A percentile compares a stretch with the other conserved stretches of the same genome.
These are phyloP conservation scores for Posidonia australis DNA, from an alignment of 106 monocot species.

Conservation along the genomic window DNA sequence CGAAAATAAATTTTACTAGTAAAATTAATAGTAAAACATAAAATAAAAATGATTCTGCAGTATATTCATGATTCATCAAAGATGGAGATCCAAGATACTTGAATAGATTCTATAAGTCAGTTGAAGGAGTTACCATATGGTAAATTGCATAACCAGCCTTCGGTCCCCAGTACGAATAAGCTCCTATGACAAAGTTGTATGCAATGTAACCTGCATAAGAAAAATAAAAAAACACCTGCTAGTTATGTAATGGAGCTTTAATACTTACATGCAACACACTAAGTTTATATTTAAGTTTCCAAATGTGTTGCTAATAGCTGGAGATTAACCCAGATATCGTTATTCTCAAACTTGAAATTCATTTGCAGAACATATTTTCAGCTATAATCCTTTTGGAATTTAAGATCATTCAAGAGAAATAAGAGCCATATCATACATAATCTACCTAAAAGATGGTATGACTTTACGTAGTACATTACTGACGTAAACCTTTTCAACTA, in stretches of 20 bases:
- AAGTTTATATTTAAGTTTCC: neutral
- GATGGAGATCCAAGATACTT: neutral
- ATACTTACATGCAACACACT: neutral
- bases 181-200: slow-evolving; percentile 96
- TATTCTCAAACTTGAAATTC: too few species aligned
- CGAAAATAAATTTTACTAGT: too few species aligned
- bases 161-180: slow-evolving; percentile 99
- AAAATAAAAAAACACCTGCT: neutral
- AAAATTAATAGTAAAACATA: too few species aligned
- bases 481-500: slow-evolving; percentile 73
- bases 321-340: too few species aligned
- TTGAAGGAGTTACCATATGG: slow-evolving; percentile 57
- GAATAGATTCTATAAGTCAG: neutral
- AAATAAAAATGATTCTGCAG: too few species aligned
- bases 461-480: slow-evolving; percentile 80
- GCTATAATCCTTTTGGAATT: too few species aligned
- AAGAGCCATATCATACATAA: too few species aligned
- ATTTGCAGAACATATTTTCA: neutral
- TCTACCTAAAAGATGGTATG: too few species aligned
- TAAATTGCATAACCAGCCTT: slow-evolving; percentile 89
- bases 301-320: neutral
- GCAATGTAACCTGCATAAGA: slow-evolving; percentile 73
- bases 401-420: too few species aligned
- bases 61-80: too few species aligned
- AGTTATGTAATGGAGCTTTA: neutral